These are phyloP conservation scores for Leishmania arabica DNA, from an alignment of 208 protist genomes.

Conservation along the genomic window DNA sequence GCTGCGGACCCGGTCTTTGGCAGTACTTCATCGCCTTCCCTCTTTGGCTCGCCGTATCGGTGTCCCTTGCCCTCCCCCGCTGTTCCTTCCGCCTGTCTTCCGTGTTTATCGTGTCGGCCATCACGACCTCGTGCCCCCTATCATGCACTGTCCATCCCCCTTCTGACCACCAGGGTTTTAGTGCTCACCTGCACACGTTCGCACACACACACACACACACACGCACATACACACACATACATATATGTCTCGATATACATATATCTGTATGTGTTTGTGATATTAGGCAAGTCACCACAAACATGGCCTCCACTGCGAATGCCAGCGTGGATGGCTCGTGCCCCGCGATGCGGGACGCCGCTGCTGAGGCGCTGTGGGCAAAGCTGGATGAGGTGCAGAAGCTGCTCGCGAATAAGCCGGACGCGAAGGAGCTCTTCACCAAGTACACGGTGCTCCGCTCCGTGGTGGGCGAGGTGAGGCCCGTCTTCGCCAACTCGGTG, in stretches of 20 bases:
- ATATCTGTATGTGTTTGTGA: neutral
- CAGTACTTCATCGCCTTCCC: neutral
- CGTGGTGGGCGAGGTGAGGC: constrained; percentile 40
- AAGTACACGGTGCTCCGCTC: constrained; percentile 29
- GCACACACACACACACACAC: constrained; percentile 8
- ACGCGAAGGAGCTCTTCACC: constrained; percentile 30
- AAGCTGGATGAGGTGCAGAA: constrained; percentile 31
- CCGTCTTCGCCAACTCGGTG: constrained; percentile 34
- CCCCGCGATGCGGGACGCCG: neutral
- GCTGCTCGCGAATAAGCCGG: constrained; percentile 13
- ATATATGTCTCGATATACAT: neutral
- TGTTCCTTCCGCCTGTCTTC: neutral
- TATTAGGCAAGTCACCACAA: neutral
- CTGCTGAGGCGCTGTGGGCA: constrained; percentile 14
- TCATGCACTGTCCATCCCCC: neutral
- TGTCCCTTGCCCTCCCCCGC: neutral
- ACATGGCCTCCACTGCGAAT: neutral
- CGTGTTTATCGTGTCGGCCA: neutral
- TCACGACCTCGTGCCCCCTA: neutral
- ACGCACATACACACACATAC: constrained; percentile 7
- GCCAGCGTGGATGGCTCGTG: too few species aligned
- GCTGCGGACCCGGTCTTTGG: neutral
- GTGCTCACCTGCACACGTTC: neutral
- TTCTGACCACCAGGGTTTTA: neutral
- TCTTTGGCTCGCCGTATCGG: neutral